Percentiles rank a stretch among this genome's conserved stretches.
Evolutionary conservation across 2,329 filamentous ascomycete genomes (phyloP).

Genomic region (Trichoderma atrobrunneum): DNA sequence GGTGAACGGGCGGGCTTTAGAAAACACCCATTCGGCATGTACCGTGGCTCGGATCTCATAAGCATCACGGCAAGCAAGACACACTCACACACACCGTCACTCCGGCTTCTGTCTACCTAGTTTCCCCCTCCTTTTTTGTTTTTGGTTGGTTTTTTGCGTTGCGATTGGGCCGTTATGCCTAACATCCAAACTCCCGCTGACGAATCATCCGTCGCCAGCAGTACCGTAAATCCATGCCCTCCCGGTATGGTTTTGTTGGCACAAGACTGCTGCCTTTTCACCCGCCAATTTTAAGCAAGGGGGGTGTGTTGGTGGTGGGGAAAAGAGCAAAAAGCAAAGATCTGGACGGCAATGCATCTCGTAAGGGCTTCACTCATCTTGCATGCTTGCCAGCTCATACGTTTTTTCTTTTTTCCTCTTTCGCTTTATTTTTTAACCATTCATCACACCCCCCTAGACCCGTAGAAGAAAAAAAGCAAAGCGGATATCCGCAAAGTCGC

Average conservation of each 20-base stretch:
- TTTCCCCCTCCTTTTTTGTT: not conserved
- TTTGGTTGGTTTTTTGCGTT: not conserved
- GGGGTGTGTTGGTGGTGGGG: not conserved
- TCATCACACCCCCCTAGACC: not conserved
- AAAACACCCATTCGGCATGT: not conserved
- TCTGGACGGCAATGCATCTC: not conserved
- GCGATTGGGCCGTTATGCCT: not conserved
- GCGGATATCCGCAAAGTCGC: not conserved
- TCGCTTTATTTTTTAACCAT: not conserved
- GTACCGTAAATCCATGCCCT: not conserved
- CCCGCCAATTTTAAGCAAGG: not conserved
- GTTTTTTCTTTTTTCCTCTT: not conserved
- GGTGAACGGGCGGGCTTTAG: not conserved
- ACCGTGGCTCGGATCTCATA: not conserved
- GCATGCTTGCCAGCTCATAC: not conserved
- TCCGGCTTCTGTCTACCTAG: not conserved
- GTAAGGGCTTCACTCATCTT: not conserved
- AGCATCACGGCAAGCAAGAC: not conserved
- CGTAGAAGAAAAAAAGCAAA: not conserved
- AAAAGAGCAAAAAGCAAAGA: not conserved
- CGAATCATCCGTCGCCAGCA: slow-evolving; percentile 13
- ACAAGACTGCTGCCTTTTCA: not conserved
- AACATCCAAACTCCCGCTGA: not conserved
- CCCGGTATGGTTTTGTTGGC: not conserved
- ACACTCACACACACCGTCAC: not conserved